Evolutionary conservation across 2,329 filamentous ascomycete species (phyloP), one percentile per base, ranked within the genome.

Genomic region (Trichoderma breve): DNA sequence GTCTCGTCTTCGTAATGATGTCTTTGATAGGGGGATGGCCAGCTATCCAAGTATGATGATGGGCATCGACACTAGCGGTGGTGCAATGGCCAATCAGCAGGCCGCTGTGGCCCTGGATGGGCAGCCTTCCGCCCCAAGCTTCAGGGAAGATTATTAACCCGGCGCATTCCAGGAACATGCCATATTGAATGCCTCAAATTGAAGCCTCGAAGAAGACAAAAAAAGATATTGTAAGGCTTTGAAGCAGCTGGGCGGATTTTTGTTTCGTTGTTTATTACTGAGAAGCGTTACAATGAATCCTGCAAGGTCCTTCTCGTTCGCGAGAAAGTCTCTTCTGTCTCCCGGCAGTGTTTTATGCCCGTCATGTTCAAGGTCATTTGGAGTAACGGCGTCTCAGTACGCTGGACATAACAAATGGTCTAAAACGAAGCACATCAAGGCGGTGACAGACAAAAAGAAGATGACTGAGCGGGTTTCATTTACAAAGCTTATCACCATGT

Each of bases 361-460:
- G 51, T 81, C 81, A 81, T 88, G 85, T 74, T 79, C 82, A 71
- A 86, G 87, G 69, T 77, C 80, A 43, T 85, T 91, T 73, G 80
- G 80, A 70, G 84, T 83, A 18, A 85, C 84, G 18, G 75, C 84
- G 9, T 72, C 77, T 8, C 78, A 82, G 15, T 82, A 83, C 73
- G 91, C 92, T 28, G 94, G 94, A 15, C 94, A 97, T 83, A 97
- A 92, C 82, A 92, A 94, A 80, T 99, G 96, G 96, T 94, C 94
- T 72, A 97, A 96, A 78, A 98, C 98, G 83, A 93, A 92, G 79
- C 96, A 98, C 81, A 94, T 96, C 81, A 99, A 99, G 82, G 94
- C 92, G 66, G 93, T 91, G 73, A 92, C 91, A 72, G 96, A 99
- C 81, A 87, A 87, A 72, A 91, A 91, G 76, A 97, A 95, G 82